Base-by-base conservation (phyloP, 495 filamentous ascomycete genomes). In the Penicillium argentinense region DNA sequence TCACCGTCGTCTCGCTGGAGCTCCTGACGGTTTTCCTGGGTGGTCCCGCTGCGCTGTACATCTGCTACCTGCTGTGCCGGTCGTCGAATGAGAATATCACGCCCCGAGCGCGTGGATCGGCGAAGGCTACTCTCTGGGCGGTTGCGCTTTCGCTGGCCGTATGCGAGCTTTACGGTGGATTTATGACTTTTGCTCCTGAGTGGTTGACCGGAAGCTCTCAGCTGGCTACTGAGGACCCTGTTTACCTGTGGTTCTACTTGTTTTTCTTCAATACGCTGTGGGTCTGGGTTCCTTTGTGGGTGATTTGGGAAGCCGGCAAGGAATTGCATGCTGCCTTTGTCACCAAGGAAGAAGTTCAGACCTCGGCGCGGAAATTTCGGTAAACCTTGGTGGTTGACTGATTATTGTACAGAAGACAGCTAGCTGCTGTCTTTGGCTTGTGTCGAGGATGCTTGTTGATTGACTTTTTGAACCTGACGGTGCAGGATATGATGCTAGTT, bases 181-280 rank as follows among this genome's bases (percentile, higher is more conserved):
- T 86, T 62, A 97, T 97, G 88, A 97, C 92, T 0, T 97, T 97
- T 69, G 85, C 81, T 53, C 92, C 92, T 11, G 92, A 97, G 71
- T 97, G 91, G 91, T 66, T 97, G 44, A 85, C 78, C 3, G 87
- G 83, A 2, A 87, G 75, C 47, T 64, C 80, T 48, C 89, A 89
- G 64, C 74, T 97, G 54, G 84, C 91, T 54, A 86, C 82, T 0
- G 81, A 79, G 47, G 91, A 95, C 55, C 86, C 80, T 50, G 91
- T 97, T 77, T 96, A 91, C 58, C 61, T 86, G 54, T 85, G 88
- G 88, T 70, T 96, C 9, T 96, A 96, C 59, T 68, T 97, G 42
- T 74, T 88, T 54, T 95, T 95, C 70, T 96, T 96, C 72, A 97
- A 97, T 60, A 84, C 76, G 38, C 74, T 96, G 12, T 97, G 91